Conservation (phyloP, 768 basidiomycete genomes). For the Rhizopogon vulgaris region DNA sequence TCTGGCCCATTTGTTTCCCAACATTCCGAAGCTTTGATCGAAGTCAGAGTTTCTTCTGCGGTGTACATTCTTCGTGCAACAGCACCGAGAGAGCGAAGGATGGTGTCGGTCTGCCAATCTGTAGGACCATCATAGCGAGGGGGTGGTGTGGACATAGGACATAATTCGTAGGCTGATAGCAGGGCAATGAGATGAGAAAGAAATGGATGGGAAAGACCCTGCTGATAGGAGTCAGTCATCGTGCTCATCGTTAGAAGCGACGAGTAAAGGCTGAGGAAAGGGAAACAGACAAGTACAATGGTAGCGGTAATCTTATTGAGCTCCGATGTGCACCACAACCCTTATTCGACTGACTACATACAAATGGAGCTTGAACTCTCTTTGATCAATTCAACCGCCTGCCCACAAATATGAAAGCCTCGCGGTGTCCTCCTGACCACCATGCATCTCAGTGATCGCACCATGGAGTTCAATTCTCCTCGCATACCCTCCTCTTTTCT, state of each 20-base stretch:
- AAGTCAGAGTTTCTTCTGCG: constrained; percentile 42
- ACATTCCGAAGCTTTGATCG: constrained; percentile 33
- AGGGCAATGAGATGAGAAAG: constrained; percentile 51
- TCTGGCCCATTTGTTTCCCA: constrained; percentile 31
- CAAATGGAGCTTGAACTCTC: constrained; percentile 2
- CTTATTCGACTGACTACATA: neutral
- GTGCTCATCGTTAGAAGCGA: constrained; percentile 29
- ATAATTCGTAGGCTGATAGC: constrained; percentile 54
- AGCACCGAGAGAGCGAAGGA: constrained; percentile 44
- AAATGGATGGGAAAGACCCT: constrained; percentile 31
- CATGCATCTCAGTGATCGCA: neutral
- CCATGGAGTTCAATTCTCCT: too few relatives aligned
- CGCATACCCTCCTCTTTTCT: too few relatives aligned
- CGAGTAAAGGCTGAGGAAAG: constrained; percentile 2
- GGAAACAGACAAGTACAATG: neutral
- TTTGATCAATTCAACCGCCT: too few relatives aligned
- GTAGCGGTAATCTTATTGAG: constrained; percentile 3
- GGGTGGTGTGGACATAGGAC: constrained; percentile 42
- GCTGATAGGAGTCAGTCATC: constrained; percentile 16
- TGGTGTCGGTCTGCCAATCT: constrained; percentile 55
- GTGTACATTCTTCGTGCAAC: constrained; percentile 50
- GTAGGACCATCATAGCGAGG: constrained; percentile 51
- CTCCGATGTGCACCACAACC: neutral
- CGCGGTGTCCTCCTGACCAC: neutral
- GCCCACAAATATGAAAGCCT: neutral